Percentiles rank a stretch among this genome's conserved stretches.
These are phyloP conservation scores for Yamadazyma triangularis DNA, from an alignment of 1,139 yeast genomes.

Conservation along the genomic window DNA sequence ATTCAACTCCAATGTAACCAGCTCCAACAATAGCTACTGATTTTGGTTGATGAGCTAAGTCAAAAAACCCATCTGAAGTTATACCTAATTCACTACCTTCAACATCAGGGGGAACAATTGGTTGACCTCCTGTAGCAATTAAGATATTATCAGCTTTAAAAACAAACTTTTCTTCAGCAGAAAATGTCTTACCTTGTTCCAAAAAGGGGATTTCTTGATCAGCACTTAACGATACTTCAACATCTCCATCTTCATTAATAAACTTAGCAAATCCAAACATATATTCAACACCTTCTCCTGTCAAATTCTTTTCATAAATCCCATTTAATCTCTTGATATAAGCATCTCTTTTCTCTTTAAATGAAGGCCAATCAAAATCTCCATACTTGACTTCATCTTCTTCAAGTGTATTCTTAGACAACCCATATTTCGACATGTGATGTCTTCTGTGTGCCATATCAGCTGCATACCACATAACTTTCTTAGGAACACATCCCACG, in stretches of 20 bases:
- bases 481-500: slow-evolving; percentile 98
- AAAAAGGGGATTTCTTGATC: slow-evolving; percentile 39
- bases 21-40: slow-evolving; percentile 95
- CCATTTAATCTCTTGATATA: slow-evolving; percentile 85
- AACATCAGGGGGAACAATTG: slow-evolving; percentile 63
- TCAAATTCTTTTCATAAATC: slow-evolving; percentile 82
- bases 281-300: slow-evolving; percentile 83
- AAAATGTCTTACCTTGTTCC: slow-evolving; percentile 18
- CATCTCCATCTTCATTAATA: slow-evolving; percentile 56
- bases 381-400: slow-evolving; percentile 48
- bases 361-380: slow-evolving; percentile 72
- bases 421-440: slow-evolving; percentile 80
- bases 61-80: slow-evolving; percentile 90
- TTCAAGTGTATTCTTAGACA: slow-evolving; percentile 39
- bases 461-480: slow-evolving; percentile 97
- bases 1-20: slow-evolving; percentile 94
- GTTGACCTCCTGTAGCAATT: slow-evolving; percentile 92
- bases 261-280: slow-evolving; percentile 88
- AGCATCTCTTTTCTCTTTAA: slow-evolving; percentile 89
- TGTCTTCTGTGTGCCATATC: slow-evolving; percentile 74
- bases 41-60: slow-evolving; percentile 76
- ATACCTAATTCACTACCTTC: slow-evolving; percentile 83
- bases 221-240: slow-evolving; percentile 60
- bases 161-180: slow-evolving; percentile 49
- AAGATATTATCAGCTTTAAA: slow-evolving; percentile 80